Evolutionary conservation across 768 basidiomycete genomes (phyloP).

Genomic region (Favolaschia claudopus): DNA sequence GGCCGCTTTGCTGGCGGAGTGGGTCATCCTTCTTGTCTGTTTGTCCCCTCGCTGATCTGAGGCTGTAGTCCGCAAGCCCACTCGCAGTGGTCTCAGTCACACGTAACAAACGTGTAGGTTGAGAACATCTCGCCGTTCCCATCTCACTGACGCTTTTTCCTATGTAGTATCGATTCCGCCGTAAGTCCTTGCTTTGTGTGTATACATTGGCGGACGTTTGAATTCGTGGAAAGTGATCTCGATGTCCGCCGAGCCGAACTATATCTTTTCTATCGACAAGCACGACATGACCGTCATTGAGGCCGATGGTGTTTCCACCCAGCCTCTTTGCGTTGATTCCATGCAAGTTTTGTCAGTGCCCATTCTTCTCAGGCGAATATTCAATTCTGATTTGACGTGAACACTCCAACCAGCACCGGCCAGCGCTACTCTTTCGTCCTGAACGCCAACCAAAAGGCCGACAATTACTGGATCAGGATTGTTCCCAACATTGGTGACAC

Average conservation of each 20-base stretch:
- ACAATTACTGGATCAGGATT: slow-evolving; percentile 53
- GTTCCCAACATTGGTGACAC: slow-evolving; percentile 30
- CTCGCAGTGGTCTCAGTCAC: slow-evolving; percentile 44
- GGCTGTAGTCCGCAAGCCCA: slow-evolving; percentile 30
- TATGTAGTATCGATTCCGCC: slow-evolving; percentile 9
- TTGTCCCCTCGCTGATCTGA: too few species aligned
- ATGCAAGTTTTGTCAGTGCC: slow-evolving; percentile 16
- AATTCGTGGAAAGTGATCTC: slow-evolving; percentile 1
- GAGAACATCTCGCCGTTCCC: slow-evolving; percentile 9
- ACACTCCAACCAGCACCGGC: slow-evolving; percentile 27
- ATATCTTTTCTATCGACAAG: slow-evolving; percentile 30
- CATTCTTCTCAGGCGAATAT: too few species aligned
- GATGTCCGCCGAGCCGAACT: slow-evolving; percentile 16
- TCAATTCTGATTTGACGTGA: too few species aligned
- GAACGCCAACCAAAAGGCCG: slow-evolving; percentile 47
- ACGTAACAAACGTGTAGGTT: slow-evolving; percentile 40
- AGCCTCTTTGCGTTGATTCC: slow-evolving; percentile 33
- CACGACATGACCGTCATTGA: slow-evolving; percentile 44
- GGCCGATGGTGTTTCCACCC: slow-evolving; percentile 39
- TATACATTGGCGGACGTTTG: neutral
- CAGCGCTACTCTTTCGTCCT: slow-evolving; percentile 49
- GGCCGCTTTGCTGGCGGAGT: slow-evolving; percentile 44
- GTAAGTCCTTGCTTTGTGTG: neutral
- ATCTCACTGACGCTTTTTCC: neutral
- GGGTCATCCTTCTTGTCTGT: slow-evolving; percentile 22